Base-by-base conservation (phyloP, 768 basidiomycete species). In the Russula virescens region DNA sequence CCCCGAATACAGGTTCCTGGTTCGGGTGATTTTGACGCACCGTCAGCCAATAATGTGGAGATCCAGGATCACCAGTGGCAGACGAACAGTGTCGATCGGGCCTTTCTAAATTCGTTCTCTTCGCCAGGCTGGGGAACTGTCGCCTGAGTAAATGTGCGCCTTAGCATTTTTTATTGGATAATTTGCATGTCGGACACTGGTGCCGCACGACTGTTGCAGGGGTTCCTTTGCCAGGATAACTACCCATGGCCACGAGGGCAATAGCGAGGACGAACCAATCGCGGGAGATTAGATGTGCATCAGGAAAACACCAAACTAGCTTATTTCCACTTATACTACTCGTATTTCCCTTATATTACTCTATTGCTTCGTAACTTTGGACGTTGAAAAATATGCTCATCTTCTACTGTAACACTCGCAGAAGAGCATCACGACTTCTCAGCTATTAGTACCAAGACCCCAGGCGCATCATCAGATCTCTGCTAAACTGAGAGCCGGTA, bases 291-390 rank as follows among this genome's bases (percentile, higher is more conserved):
- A 58, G 62, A 47, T 40, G 31, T 57, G 35, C 5, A 28, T n/a
- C 34, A 21, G 31, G 49, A 52, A 58, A 40, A 46, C 28, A 31
- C 31, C 35, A 38, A 47, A 58, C 40, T 63, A 63, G 38, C 57
- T 58, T 63, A 58, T 57, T 42, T 63, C 43, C 3, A 58, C 57
- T 52, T 63, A 58, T 63, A 53, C 11, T 63, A 21, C 23, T 48
- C 48, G 52, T 53, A 63, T n/a, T 16, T 48, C 34, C 56, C 46
- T 58, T 63, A 63, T 63, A 63, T 63, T 58, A 53, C 21, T 31
- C 51, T 63, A 63, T 48, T 31, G 6, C 21, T 31, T 18, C 45
- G 46, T 63, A 57, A 38, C 49, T 31, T 25, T 31, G 47, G 49
- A 40, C 38, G 38, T 5, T 10, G 31, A 31, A n/a, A n/a, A n/a